Evolutionary conservation across 768 basidiomycete genomes (phyloP).

Genomic region (Rhizopogon rudus): DNA sequence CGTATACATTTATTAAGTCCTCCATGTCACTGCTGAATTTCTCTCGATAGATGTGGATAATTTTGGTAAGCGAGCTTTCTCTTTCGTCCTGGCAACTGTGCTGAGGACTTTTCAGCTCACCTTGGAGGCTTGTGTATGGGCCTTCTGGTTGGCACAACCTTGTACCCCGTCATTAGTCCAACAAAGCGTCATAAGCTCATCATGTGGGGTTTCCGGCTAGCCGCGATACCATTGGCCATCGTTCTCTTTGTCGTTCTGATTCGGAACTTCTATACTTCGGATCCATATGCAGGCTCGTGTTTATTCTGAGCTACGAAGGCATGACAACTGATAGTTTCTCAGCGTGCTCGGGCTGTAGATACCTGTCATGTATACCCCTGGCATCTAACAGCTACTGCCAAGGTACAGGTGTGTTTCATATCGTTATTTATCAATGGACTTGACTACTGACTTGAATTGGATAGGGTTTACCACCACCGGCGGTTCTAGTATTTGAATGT

Average conservation of each 20-base stretch:
- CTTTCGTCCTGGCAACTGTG: background rate
- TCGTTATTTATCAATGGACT: background rate
- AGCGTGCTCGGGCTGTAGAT: slow-evolving; percentile 88
- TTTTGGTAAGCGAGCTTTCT: slow-evolving; percentile 49
- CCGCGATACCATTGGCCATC: slow-evolving; percentile 71
- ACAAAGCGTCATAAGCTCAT: slow-evolving; percentile 68
- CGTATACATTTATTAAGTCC: slow-evolving; percentile 20
- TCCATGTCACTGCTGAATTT: slow-evolving; percentile 8
- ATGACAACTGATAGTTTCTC: background rate
- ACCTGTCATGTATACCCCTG: slow-evolving; percentile 86
- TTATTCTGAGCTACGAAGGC: background rate
- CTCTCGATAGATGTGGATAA: slow-evolving; percentile 73
- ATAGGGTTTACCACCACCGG: slow-evolving; percentile 25
- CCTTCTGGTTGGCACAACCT: slow-evolving; percentile 72
- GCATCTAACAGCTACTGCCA: slow-evolving; percentile 62
- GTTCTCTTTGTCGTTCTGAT: slow-evolving; percentile 79
- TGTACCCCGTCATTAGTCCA: slow-evolving; percentile 87
- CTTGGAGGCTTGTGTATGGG: slow-evolving; percentile 86
- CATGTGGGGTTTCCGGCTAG: slow-evolving; percentile 67
- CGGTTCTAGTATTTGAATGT: slow-evolving; percentile 23
- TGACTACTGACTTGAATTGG: slow-evolving; percentile 2
- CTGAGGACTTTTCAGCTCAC: slow-evolving; percentile 47
- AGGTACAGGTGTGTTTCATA: slow-evolving; percentile 32
- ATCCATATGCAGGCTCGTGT: slow-evolving; percentile 74
- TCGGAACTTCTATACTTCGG: slow-evolving; percentile 85